Evolutionary conservation across 306 rosid species (phyloP).

Genomic region (Cucumis sativus): DNA sequence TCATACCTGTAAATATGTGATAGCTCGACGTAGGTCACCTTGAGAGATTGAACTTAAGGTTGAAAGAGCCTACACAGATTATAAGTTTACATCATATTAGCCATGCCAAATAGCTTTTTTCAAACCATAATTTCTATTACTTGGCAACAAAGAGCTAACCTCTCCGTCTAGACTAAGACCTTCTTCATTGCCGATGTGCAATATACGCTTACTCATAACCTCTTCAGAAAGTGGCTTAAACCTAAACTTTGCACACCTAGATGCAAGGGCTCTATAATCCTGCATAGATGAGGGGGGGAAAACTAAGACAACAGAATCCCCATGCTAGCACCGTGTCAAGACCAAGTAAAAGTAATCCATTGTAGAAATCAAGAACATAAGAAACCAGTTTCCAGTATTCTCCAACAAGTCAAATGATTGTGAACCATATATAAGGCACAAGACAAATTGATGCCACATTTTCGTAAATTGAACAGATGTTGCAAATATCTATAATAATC

Average conservation of each 20-base stretch:
- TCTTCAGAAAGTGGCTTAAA: slow-evolving; percentile 93
- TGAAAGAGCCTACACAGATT: slow-evolving; percentile 49
- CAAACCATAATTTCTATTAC: slow-evolving; percentile 5
- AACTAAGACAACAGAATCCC: background rate
- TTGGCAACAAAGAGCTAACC: slow-evolving; percentile 25
- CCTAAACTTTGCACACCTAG: slow-evolving; percentile 94
- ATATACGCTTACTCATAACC: slow-evolving; percentile 60
- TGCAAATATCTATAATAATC: background rate
- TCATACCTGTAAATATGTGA: slow-evolving; percentile 81
- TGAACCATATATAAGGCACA: background rate
- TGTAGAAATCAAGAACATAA: background rate
- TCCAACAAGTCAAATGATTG: background rate
- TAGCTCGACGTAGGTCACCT: slow-evolving; percentile 97
- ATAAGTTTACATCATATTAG: background rate
- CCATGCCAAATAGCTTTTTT: background rate
- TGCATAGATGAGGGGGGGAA: slow-evolving; percentile 15
- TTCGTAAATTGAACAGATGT: background rate
- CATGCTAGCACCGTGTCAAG: background rate
- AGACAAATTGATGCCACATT: background rate
- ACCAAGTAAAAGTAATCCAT: background rate
- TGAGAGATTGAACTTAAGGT: slow-evolving; percentile 77
- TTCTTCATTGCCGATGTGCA: slow-evolving; percentile 71
- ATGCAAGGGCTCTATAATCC: slow-evolving; percentile 99
- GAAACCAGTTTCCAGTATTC: background rate
- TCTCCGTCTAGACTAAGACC: slow-evolving; percentile 68